Conservation (phyloP, 176 grass and related monocot species). For the Elymus sibiricus region DNA sequence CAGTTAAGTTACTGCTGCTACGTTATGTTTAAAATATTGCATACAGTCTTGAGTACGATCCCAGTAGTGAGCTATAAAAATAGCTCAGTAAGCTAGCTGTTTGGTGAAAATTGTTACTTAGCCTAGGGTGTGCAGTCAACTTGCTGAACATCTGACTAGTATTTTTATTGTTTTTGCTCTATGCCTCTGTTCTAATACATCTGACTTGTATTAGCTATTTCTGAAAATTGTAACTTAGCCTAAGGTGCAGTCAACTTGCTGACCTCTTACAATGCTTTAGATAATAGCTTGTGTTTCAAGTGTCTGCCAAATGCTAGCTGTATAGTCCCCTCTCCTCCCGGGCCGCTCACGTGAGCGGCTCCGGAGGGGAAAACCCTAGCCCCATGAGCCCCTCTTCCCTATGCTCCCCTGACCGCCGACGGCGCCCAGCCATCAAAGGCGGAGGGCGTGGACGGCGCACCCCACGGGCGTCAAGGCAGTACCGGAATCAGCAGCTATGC, state of each 20-base stretch:
- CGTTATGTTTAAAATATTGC: background rate
- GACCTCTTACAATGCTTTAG: background rate
- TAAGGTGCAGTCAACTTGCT: background rate
- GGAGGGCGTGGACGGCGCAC: too few species aligned
- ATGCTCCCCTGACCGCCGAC: too few species aligned
- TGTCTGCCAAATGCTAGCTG: background rate
- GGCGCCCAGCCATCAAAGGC: too few species aligned
- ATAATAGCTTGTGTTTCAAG: background rate
- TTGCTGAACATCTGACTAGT: background rate
- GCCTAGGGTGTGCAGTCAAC: background rate
- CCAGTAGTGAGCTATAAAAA: too few species aligned
- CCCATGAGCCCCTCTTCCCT: too few species aligned
- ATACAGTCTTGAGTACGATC: background rate
- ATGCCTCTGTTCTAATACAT: too few species aligned
- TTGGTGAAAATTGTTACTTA: background rate
- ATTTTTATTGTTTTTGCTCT: background rate
- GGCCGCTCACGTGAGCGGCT: too few species aligned
- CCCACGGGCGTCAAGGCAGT: too few species aligned
- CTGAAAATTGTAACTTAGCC: background rate
- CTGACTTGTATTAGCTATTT: background rate
- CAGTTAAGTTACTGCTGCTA: background rate
- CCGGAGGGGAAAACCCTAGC: too few species aligned
- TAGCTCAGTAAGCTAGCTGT: too few species aligned
- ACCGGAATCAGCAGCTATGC: too few species aligned
- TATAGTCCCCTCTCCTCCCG: too few species aligned